Percentiles rank a stretch among this genome's conserved stretches.
Conservation (phyloP, 31 red algal genomes). For the Odonthalia washingtoniensis region DNA sequence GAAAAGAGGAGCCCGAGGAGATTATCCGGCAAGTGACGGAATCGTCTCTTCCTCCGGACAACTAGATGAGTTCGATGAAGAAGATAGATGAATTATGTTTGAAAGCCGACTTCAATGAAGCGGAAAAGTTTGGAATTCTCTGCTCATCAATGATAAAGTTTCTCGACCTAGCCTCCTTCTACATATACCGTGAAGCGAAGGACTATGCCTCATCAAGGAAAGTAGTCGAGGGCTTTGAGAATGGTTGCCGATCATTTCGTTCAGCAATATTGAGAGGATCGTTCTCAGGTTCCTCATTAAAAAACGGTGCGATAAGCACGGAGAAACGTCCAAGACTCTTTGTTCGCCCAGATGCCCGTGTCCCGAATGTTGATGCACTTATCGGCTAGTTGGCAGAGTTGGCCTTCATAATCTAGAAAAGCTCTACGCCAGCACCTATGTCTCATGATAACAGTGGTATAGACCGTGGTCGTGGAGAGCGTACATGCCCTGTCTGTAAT, state of each 20-base stretch:
- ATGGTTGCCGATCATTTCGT: background rate
- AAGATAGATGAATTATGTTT: background rate
- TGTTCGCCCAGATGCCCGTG: background rate
- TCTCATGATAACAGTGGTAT: background rate
- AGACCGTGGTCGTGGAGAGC: background rate
- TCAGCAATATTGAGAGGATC: background rate
- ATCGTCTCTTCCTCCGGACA: background rate
- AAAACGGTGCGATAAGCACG: no score
- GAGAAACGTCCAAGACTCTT: background rate
- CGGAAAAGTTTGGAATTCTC: background rate
- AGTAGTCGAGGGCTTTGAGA: no score
- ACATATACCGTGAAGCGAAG: background rate
- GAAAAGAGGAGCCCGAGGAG: background rate
- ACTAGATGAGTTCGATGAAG: background rate
- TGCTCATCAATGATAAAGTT: background rate
- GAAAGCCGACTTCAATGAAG: background rate
- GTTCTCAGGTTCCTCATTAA: background rate
- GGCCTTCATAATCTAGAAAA: background rate
- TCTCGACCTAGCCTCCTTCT: background rate
- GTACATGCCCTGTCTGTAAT: background rate
- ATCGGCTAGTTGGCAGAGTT: background rate
- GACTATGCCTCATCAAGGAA: background rate
- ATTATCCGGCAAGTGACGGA: background rate
- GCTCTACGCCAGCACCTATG: background rate
- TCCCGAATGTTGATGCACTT: background rate